Base-by-base conservation (phyloP, 2,329 filamentous ascomycete genomes). In the Penicillium nordicum region DNA sequence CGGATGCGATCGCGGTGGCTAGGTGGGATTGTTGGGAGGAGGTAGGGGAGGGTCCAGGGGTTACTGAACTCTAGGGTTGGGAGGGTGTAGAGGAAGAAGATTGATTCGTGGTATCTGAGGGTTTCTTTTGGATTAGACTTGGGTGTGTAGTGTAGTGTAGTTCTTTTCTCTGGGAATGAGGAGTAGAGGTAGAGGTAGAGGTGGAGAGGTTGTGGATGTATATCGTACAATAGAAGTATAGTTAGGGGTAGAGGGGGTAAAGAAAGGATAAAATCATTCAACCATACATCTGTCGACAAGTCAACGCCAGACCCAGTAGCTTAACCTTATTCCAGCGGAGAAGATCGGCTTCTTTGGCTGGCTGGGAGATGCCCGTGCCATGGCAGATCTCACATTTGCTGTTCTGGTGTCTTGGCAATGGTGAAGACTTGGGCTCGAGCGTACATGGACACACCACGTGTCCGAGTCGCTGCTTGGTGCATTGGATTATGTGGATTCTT, bases 1-100 rank as follows among this genome's bases (percentile, higher is more conserved):
- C 70, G 71, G 49, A 75, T 72, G 3, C 57, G 60, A 32, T 68
- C 57, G 67, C 68, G 72, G 42, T 64, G 58, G 4, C 68, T 62
- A 2, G 52, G 4, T 5, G 67, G 70, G 36, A 74, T 60, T 10
- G 73, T 74, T 6, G 71, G 71, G 18, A 62, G 72, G 14, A 75
- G 64, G 51, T 75, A 75, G 0, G 72, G 64, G 6, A 75, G 67
- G 29, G 72, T 68, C 73, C 73, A 75, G 55, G 73, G 73, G 50
- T 71, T 74, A 60, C 71, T 74, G 62, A 75, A 74, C 55, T 74
- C 70, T 57, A 75, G 72, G 41, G 61, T 69, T 55, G 71, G 72
- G 43, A 65, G 62, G 5, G 66, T 66, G 58, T 75, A 75, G 23
- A 75, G 65, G 29, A 72, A 58, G 48, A 67, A 59, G 41, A 72